phyloP scores from a whole-genome alignment of 2,329 filamentous ascomycete species.

The Cladobotryum protrusum region DNA sequence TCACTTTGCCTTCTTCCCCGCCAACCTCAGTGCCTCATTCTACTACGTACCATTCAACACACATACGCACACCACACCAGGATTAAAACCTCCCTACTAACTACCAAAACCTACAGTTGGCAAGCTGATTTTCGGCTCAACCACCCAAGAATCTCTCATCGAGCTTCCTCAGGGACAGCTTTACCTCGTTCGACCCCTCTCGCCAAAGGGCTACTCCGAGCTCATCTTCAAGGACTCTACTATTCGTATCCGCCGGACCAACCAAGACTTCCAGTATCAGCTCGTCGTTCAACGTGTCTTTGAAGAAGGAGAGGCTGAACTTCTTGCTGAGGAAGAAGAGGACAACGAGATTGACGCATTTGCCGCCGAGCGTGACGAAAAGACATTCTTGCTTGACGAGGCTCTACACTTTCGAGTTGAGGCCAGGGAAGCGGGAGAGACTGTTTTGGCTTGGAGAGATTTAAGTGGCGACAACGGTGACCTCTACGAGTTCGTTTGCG shows the following conservation, averaged over 20 bases:
- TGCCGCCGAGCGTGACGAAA: constrained; percentile 83
- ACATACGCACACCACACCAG: background rate
- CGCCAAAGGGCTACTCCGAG: constrained; percentile 95
- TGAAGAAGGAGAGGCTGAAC: constrained; percentile 93
- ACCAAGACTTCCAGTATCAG: constrained; percentile 94
- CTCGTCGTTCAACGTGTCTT: constrained; percentile 94
- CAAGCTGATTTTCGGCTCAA: constrained; percentile 85
- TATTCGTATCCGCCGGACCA: constrained; percentile 84
- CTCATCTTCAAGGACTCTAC: constrained; percentile 98
- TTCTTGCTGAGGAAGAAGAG: constrained; percentile 81
- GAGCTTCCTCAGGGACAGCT: constrained; percentile 94
- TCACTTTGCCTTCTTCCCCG: background rate
- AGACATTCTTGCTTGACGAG: constrained; percentile 93
- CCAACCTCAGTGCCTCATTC: background rate
- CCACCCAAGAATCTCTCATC: constrained; percentile 85
- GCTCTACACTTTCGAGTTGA: constrained; percentile 81
- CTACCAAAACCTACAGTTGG: constrained; percentile 51
- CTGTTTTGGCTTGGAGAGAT: constrained; percentile 90
- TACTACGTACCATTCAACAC: background rate
- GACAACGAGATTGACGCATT: constrained; percentile 73
- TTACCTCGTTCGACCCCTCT: constrained; percentile 90
- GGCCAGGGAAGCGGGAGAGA: constrained; percentile 70
- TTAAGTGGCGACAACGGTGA: constrained; percentile 89
- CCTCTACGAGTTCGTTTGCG: constrained; percentile 97
- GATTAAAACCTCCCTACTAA: background rate